Conservation (phyloP, 1,284 basidiomycete genomes). For the Ceratobasidium sp. region DNA sequence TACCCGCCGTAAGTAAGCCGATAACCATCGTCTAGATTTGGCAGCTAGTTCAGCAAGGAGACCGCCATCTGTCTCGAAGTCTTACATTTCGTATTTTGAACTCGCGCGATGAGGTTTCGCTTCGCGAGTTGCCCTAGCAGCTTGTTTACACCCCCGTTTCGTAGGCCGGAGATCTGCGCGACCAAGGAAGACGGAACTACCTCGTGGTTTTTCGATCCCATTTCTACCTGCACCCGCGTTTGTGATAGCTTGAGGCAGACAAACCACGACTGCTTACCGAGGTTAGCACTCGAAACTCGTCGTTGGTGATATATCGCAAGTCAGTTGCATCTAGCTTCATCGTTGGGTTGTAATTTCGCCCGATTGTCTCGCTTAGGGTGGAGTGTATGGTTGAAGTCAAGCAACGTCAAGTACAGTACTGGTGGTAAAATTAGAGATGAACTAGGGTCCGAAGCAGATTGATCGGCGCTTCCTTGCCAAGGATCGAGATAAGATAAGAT, state of each 20-base stretch:
- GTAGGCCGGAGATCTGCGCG: constrained; percentile 89
- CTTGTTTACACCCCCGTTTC: constrained; percentile 95
- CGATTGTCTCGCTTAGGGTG: no score
- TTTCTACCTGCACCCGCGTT: constrained; percentile 76
- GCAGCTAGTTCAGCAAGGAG: constrained; percentile 13
- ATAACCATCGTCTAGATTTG: constrained; percentile 88
- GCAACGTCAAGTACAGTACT: neutral
- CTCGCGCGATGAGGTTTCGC: constrained; percentile 87
- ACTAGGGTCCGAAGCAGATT: constrained; percentile 9
- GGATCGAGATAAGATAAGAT: constrained; percentile 37
- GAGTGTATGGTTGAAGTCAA: neutral
- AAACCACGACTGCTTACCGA: constrained; percentile 69
- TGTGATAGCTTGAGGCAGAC: neutral
- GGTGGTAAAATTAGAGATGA: constrained; percentile 30
- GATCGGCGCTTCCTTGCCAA: constrained; percentile 30
- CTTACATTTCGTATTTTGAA: constrained; percentile 92
- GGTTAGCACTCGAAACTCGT: constrained; percentile 94
- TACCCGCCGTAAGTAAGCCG: constrained; percentile 97
- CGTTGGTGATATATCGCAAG: constrained; percentile 89
- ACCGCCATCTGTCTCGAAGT: constrained; percentile 26
- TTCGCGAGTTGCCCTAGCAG: constrained; percentile 90
- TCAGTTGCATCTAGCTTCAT: constrained; percentile 98
- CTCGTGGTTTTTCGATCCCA: constrained; percentile 98
- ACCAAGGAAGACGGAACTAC: constrained; percentile 91
- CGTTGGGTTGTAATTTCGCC: constrained; percentile 31